Evolutionary conservation across 495 filamentous ascomycete genomes (phyloP), one percentile per base, ranked within the genome.

Genomic region (Tuber microsphaerosporum): DNA sequence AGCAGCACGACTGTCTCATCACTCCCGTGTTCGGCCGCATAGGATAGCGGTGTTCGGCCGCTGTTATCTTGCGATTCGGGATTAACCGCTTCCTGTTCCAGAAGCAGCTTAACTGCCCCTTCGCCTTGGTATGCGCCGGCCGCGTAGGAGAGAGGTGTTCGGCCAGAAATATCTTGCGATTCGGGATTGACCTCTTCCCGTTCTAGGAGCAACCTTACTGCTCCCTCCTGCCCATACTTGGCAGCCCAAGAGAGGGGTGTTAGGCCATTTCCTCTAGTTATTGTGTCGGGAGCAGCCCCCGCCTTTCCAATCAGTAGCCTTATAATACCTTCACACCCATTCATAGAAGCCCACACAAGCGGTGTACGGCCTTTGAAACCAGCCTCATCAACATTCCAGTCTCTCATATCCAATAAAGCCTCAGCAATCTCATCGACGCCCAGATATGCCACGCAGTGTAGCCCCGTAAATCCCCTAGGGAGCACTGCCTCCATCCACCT

Each of bases 31-130:
- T 72, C 76, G 39, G 84, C 83, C 22, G 85, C 85, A 75, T 73
- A 84, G 8, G 79, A 84, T 42, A 87, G 81, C 44, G 85, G 83
- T 6, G 82, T 85, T 43, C 82, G 79, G 16, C 77, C 74, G 61
- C 74, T 5, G 31, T 31, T 68, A 14, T 85, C 79, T 69, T 39
- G 77, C 37, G 72, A 73, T n/a, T 81, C 73, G 12, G 44, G 61
- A 14, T 75, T 37, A 12, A 80, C 75, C 34, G 73, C 78, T 34
- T 51, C 45, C 16, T 69, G 78, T 14, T 70, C 73, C 37, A 84
- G 71, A 16, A 85, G 72, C 19, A 82, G 56, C 51, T 70, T 72
- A 41, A 83, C 81, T 0, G 82, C 5, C 77, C 9, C 65, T 43
- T 81, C 73, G 31, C 81, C 71, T 14, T 81, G 81, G 31, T 72